Evolutionary conservation across 768 basidiomycete genomes (phyloP).

Genomic region (Mycena kentingensis): DNA sequence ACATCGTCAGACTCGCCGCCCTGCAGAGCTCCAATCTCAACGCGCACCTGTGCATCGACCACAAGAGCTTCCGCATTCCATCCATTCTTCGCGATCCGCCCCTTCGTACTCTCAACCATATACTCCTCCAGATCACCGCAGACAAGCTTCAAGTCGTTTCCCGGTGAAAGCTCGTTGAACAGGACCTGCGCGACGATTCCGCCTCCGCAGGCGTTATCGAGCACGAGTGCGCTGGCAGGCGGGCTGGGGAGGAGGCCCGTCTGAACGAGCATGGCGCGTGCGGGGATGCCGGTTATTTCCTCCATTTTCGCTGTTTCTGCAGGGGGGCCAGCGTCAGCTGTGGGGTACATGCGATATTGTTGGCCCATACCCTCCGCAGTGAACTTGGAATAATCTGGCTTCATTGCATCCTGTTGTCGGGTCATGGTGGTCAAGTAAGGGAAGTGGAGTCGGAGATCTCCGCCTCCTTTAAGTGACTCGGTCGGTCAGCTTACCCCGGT

Average conservation of each 20-base stretch:
- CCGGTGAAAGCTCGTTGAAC: background rate
- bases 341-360: no score
- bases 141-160: constrained; percentile 1
- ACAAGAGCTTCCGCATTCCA: constrained; percentile 12
- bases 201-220: constrained; percentile 15
- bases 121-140: constrained; percentile 5
- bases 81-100: constrained; percentile 9
- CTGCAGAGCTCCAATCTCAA: background rate
- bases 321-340: no score
- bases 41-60: constrained; percentile 18
- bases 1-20: no score
- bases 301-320: constrained; percentile 11
- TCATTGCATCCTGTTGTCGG: no score
- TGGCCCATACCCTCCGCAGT: no score
- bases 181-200: constrained; percentile 7
- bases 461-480: no score
- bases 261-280: constrained; percentile 3
- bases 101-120: constrained; percentile 7
- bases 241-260: constrained; percentile 11
- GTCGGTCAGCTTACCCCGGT: no score
- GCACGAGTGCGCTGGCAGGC: constrained; percentile 6
- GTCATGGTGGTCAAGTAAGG: no score
- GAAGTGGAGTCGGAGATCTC: no score
- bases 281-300: constrained; percentile 9
- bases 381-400: no score